phyloP scores from a whole-genome alignment of 345 rosid species.

The Punica granatum region DNA sequence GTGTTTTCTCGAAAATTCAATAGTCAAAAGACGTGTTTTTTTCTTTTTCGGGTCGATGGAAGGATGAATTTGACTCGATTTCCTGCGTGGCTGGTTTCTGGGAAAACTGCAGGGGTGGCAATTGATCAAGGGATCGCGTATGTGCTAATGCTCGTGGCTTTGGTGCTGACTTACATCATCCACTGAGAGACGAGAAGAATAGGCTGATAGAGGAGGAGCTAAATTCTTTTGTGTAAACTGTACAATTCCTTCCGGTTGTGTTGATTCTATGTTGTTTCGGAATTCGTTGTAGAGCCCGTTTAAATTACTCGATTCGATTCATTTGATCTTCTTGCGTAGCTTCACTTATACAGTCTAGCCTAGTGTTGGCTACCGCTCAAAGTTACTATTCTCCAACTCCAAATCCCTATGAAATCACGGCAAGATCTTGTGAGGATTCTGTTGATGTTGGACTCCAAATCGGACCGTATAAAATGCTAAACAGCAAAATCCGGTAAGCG shows the following conservation, averaged over 20 bases:
- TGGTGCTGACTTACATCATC: constrained; percentile 16
- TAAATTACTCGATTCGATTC: not conserved
- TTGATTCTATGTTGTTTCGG: not conserved
- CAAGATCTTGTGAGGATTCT: too few relatives aligned
- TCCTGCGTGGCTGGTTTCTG: not conserved
- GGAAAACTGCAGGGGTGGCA: constrained; percentile 12
- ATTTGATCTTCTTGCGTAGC: not conserved
- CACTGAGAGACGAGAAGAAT: constrained; percentile 6
- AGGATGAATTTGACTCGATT: not conserved
- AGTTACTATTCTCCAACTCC: too few relatives aligned
- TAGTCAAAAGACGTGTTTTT: too few relatives aligned
- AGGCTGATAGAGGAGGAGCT: not conserved
- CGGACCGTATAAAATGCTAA: too few relatives aligned
- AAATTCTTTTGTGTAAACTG: not conserved
- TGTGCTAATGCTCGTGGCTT: constrained; percentile 13
- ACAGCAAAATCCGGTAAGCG: too few relatives aligned
- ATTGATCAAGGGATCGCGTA: constrained; percentile 15
- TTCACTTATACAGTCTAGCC: too few relatives aligned
- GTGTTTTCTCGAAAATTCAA: too few relatives aligned
- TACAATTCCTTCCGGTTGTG: not conserved
- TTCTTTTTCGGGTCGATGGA: too few relatives aligned
- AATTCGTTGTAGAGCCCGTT: not conserved
- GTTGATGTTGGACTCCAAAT: too few relatives aligned
- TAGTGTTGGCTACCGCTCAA: too few relatives aligned
- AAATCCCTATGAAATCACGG: too few relatives aligned